Conservation (phyloP, 106 monocot species). For the Triglochin maritima region DNA sequence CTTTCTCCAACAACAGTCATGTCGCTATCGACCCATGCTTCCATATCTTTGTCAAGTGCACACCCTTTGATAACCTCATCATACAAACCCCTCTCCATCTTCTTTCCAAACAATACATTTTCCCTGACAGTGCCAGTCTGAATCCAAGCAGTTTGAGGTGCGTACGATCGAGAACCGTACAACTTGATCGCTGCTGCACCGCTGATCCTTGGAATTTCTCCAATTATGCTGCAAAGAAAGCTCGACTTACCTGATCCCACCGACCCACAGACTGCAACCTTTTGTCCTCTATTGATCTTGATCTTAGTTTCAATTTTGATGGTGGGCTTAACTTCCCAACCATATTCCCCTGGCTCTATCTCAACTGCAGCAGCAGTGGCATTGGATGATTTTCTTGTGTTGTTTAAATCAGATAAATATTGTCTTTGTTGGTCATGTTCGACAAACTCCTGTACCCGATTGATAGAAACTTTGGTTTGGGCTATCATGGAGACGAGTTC, state of each 20-base stretch:
- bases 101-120: slow-evolving; percentile 75
- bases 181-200: slow-evolving; percentile 28
- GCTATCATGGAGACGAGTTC: slow-evolving; percentile 62
- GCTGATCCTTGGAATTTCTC: slow-evolving; percentile 47
- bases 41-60: slow-evolving; percentile 59
- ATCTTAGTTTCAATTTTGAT: slow-evolving; percentile 41
- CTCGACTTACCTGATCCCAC: slow-evolving; percentile 82
- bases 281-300: slow-evolving; percentile 43
- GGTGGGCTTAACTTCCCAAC: slow-evolving; percentile 35
- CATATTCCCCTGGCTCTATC: slow-evolving; percentile 61
- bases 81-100: slow-evolving; percentile 39
- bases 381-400: neutral
- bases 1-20: slow-evolving; percentile 64
- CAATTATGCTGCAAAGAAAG: slow-evolving; percentile 51
- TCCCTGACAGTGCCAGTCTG: slow-evolving; percentile 63
- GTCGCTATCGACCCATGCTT: slow-evolving; percentile 45
- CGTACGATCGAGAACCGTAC: slow-evolving; percentile 59
- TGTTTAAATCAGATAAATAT: neutral
- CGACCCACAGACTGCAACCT: slow-evolving; percentile 63
- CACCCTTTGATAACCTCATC: slow-evolving; percentile 54
- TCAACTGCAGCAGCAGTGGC: slow-evolving; percentile 29
- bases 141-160: slow-evolving; percentile 74
- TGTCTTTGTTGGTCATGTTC: slow-evolving; percentile 21
- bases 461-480: slow-evolving; percentile 73
- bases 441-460: slow-evolving; percentile 58